phyloP scores from a whole-genome alignment of 495 filamentous ascomycete species.

The Tuber umbilicatum region DNA sequence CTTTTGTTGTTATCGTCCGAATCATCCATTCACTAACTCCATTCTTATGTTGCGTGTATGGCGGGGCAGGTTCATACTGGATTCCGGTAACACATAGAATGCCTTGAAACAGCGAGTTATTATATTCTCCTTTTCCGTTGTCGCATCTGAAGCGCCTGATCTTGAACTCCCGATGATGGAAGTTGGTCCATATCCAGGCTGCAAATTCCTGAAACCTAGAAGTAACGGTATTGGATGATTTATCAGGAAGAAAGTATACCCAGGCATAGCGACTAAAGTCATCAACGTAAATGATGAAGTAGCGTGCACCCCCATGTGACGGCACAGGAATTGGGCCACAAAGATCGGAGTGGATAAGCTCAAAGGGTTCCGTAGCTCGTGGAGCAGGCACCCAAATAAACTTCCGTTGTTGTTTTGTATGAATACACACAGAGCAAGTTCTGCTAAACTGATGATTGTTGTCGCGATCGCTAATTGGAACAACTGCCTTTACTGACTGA shows the following conservation, averaged over 20 bases:
- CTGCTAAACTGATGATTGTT: neutral
- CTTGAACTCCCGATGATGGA: neutral
- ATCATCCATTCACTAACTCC: neutral
- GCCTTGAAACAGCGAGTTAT: constrained; percentile 4
- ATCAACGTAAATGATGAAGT: constrained; percentile 10
- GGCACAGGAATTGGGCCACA: neutral
- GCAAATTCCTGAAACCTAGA: neutral
- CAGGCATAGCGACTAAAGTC: neutral
- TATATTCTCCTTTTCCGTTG: constrained; percentile 13
- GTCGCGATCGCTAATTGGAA: too few species aligned
- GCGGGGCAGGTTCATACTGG: neutral
- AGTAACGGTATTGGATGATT: too few species aligned
- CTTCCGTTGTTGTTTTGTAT: neutral
- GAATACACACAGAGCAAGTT: neutral
- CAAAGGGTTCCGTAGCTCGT: neutral
- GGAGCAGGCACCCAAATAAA: neutral
- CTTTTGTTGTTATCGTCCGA: neutral
- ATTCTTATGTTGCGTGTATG: neutral
- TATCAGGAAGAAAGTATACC: neutral
- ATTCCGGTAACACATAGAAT: neutral
- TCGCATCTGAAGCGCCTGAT: constrained; percentile 7
- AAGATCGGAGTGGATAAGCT: neutral
- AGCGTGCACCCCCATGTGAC: neutral
- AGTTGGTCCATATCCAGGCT: neutral
- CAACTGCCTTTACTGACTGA: too few species aligned